Evolutionary conservation across 1,284 basidiomycete genomes (phyloP).

Genomic region (Ceratorhiza oryzae-sativae): DNA sequence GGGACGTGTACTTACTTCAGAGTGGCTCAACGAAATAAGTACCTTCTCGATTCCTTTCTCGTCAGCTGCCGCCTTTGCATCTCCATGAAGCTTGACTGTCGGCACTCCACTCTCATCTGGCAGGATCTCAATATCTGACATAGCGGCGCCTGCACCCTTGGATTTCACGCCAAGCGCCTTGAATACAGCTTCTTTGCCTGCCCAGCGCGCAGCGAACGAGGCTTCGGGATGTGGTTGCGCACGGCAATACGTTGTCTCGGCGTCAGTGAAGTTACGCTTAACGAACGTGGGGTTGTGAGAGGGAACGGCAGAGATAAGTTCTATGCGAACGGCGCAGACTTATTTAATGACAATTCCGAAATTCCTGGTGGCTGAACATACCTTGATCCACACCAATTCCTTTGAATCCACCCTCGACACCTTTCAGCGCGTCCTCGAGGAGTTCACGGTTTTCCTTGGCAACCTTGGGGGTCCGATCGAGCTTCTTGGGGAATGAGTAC

Average conservation of each 20-base stretch:
- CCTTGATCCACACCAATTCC: conserved; percentile 90
- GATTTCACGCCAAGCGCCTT: conserved; percentile 93
- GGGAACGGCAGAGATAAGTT: conserved; percentile 92
- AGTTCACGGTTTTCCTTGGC: conserved; percentile 74
- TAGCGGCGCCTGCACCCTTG: conserved; percentile 88
- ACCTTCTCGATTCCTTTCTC: conserved; percentile 78
- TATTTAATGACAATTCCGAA: conserved; percentile 37
- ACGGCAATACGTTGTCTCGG: conserved; percentile 86
- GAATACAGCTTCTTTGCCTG: conserved; percentile 97
- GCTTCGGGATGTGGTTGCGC: conserved; percentile 86
- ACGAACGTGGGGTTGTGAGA: conserved; percentile 91
- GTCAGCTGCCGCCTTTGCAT: conserved; percentile 77
- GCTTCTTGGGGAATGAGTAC: conserved; percentile 77
- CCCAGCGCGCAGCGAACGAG: conserved; percentile 97
- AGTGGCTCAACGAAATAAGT: conserved; percentile 90
- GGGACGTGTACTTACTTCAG: conserved; percentile 65
- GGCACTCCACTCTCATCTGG: conserved; percentile 73
- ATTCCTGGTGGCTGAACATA: conserved; percentile 49
- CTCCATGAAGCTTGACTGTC: conserved; percentile 80
- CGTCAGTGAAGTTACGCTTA: conserved; percentile 90
- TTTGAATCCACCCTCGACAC: conserved; percentile 55
- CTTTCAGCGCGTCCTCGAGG: conserved; percentile 62
- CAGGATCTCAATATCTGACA: conserved; percentile 98
- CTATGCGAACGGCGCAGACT: conserved; percentile 55
- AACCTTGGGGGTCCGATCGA: conserved; percentile 61